Conservation (phyloP, 176 grass and related monocot genomes). For the Dactylis glomerata region DNA sequence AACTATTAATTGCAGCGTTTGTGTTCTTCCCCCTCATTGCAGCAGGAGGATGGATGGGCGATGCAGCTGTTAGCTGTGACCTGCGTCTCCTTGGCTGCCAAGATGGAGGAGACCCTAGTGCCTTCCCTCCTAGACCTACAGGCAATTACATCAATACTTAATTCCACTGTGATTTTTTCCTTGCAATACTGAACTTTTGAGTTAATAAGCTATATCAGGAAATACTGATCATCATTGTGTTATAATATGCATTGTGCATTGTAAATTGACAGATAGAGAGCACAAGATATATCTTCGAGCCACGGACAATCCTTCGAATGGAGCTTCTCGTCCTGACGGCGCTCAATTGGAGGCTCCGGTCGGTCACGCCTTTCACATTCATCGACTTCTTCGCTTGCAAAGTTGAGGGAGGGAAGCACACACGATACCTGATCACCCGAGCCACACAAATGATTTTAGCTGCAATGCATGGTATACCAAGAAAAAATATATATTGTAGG, state of each 20-base stretch:
- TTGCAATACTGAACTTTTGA: not conserved
- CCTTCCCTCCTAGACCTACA: slow-evolving; percentile 88
- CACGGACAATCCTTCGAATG: slow-evolving; percentile 61
- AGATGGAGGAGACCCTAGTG: slow-evolving; percentile 91
- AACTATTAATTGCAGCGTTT: slow-evolving; percentile 35
- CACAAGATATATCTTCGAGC: slow-evolving; percentile 61
- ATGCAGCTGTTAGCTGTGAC: slow-evolving; percentile 93
- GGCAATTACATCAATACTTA: slow-evolving; percentile 38
- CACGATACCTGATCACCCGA: slow-evolving; percentile 45
- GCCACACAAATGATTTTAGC: slow-evolving; percentile 66
- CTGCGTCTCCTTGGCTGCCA: slow-evolving; percentile 91
- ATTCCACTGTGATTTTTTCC: not conserved
- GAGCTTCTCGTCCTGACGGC: slow-evolving; percentile 76
- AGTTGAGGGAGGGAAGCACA: slow-evolving; percentile 65
- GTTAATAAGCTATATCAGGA: not conserved
- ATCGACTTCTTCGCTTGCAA: slow-evolving; percentile 92
- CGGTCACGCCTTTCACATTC: slow-evolving; percentile 84
- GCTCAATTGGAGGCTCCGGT: slow-evolving; percentile 83
- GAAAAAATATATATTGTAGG: not conserved
- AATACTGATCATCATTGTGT: not conserved
- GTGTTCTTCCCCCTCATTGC: slow-evolving; percentile 28
- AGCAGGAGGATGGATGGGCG: slow-evolving; percentile 85
- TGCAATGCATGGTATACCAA: slow-evolving; percentile 53
- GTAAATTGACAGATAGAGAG: slow-evolving; percentile 60
- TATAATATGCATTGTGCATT: slow-evolving; percentile 22